These are phyloP conservation scores for Bryoglossum gracile DNA, from an alignment of 495 filamentous ascomycete genomes.

Conservation along the genomic window DNA sequence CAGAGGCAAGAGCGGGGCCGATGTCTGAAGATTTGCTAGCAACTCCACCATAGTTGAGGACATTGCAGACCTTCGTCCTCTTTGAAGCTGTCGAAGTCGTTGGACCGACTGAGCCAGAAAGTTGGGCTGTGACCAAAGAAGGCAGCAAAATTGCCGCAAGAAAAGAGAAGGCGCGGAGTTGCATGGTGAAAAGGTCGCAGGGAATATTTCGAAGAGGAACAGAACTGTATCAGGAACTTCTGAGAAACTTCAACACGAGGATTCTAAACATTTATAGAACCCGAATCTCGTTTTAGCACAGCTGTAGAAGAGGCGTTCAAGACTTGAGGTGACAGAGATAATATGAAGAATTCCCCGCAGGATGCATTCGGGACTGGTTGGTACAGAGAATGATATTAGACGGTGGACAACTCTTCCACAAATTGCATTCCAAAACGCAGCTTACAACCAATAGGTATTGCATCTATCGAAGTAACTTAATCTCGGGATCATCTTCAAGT, in stretches of 20 bases:
- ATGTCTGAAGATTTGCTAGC: slow-evolving; percentile 42
- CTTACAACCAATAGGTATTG: too few relatives aligned
- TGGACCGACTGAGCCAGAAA: slow-evolving; percentile 38
- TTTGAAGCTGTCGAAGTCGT: slow-evolving; percentile 29
- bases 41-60: slow-evolving; percentile 42
- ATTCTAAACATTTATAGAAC: neutral
- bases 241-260: neutral
- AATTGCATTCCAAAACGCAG: too few relatives aligned
- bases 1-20: slow-evolving; percentile 37
- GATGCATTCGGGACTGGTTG: neutral
- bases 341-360: neutral
- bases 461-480: too few relatives aligned
- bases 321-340: neutral
- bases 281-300: too few relatives aligned
- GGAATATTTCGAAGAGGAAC: neutral
- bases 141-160: slow-evolving; percentile 3
- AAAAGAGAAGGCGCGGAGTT: neutral
- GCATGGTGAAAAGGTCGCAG: slow-evolving; percentile 1
- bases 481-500: too few relatives aligned
- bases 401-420: neutral
- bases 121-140: slow-evolving; percentile 27
- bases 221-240: neutral
- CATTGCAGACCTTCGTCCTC: slow-evolving; percentile 36
- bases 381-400: neutral
- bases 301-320: neutral